Evolutionary conservation across 306 rosid species (phyloP), one percentile per base, ranked within the genome.

Genomic region (Trichosanthes cucumerina): DNA sequence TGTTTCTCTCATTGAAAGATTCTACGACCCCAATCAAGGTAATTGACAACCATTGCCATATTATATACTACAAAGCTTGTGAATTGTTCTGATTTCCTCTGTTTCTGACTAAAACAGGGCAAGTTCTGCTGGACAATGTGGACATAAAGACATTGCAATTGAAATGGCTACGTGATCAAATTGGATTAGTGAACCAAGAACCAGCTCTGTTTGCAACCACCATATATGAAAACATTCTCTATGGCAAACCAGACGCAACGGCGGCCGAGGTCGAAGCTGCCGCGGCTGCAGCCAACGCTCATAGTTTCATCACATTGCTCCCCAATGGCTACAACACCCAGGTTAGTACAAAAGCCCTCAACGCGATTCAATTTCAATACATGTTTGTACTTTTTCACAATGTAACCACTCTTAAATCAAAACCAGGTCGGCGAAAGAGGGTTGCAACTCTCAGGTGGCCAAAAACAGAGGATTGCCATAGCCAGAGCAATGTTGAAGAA

Each of bases 401-500:
- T 3, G 44, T 72, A 28, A 24, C 23, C 9, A 31, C 4, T 76
- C 71, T 81, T 0, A 18, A 31, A 78, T 68, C 14, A 56, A 75
- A 60, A 75, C 52, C 81, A 93, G 98, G 99, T 96, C 0, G 99
- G 99, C 39, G 99, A 96, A 84, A 86, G 98, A 80, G 99, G 99
- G 23, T 92, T 93, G 46, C 99, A 96, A 70, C 89, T 96, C 73
- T 96, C 99, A 0, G 99, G 99, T 18, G 99, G 99, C 21, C 98
- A 96, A 77, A 96, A 96, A 43, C 99, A 96, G 86, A 91, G 99
- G 76, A 93, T 96, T 49, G 99, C 98, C 18, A 96, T 96, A 56
- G 98, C 99, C n/a, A 85, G 99, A 83, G 99, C 99, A 2, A 96
- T 96, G 98, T 80, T 96, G 88, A 96, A 96, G 68, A 86, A 96